Evolutionary conservation across 2,329 filamentous ascomycete species (phyloP), one percentile per base, ranked within the genome.

Genomic region (Graphilbum sp.): DNA sequence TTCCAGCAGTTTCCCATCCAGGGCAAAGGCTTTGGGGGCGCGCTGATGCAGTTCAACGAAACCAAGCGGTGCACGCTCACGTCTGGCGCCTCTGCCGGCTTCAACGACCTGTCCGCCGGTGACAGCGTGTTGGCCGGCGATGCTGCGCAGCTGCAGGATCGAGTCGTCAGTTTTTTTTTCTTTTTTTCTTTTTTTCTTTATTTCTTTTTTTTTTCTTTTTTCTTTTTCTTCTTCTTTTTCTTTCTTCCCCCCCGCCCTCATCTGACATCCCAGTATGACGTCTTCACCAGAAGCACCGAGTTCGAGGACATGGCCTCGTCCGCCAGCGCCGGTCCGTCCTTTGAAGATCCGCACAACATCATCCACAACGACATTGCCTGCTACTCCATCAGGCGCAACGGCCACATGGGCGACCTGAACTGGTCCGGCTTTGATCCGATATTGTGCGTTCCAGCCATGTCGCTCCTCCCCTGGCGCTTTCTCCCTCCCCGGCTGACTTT

Each of bases 341-440:
- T 67, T 32, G 64, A 69, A 44, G 52, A 48, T 18, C 55, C 62
- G 19, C 63, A 67, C 45, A 60, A 62, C 29, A 43, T 46, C n/a
- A 49, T 67, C 4, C 62, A 67, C 46, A 52, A 56, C 34, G 48
- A 45, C 12, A 51, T 62, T 8, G 59, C 58, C 13, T 60, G 57
- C 19, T 41, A 42, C 5, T 54, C 51, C 36, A 15, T 29, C 40
- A 45, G 0, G 44, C 47, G 5, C 46, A 54, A 43, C 2, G 50
- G 50, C 15, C 46, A 57, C 41, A 54, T 63, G 47, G 47, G 50
- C 5, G 50, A 54, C 29, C 47, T 64, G 13, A 54, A 54, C 36
- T 58, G 58, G 43, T 57, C 62, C 0, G 57, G 55, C 10, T 67
- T 64, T 42, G 63, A 68, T 40, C 56, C 64, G 11, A 47, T 66